Base-by-base conservation (phyloP, 495 filamentous ascomycete genomes). In the Bryoglossum gracile region DNA sequence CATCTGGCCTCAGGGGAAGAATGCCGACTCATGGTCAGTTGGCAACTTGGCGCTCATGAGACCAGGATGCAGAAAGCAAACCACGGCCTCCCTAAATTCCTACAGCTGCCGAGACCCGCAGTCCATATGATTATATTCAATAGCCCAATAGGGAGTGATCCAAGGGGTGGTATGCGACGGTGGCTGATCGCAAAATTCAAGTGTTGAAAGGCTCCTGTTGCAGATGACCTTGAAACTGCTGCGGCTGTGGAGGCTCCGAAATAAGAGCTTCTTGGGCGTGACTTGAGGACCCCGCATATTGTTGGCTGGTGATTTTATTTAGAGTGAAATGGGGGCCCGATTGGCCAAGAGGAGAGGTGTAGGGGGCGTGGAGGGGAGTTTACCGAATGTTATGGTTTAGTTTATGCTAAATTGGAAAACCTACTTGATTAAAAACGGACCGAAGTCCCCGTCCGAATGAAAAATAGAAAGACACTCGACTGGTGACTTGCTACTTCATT, bases 331-430 rank as follows among this genome's bases (percentile, higher is more conserved):
- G 28, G 34, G 22, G 16, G 6, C 26, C 9, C 28, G 44, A 28
- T 47, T 46, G 28, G n/a, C n/a, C n/a, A n/a, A n/a, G n/a, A n/a
- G n/a, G n/a, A n/a, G n/a, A n/a, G n/a, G 43, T n/a, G n/a, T 16
- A 13, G 24, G 9, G 14, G 43, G 43, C n/a, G n/a, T 16, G 14
- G 24, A 17, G 14, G 43, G 30, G 28, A 30, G 24, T 14, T 32
- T 30, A 32, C 22, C 41, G 43, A 46, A 36, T 22, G 21, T 23
- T 45, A 22, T 37, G 48, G 40, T 54, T 54, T 50, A 54, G 51
- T 33, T 49, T 50, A 54, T 49, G 45, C 43, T 24, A 19, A 26
- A n/a, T n/a, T n/a, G n/a, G n/a, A 2, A 22, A 28, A 43, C 22
- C 17, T 28, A 22, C 19, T 48, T 24, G 23, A 19, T n/a, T 40